These are phyloP conservation scores for Pseudogymnoascus destructans DNA, from an alignment of 2,329 filamentous ascomycete species.

Conservation along the genomic window DNA sequence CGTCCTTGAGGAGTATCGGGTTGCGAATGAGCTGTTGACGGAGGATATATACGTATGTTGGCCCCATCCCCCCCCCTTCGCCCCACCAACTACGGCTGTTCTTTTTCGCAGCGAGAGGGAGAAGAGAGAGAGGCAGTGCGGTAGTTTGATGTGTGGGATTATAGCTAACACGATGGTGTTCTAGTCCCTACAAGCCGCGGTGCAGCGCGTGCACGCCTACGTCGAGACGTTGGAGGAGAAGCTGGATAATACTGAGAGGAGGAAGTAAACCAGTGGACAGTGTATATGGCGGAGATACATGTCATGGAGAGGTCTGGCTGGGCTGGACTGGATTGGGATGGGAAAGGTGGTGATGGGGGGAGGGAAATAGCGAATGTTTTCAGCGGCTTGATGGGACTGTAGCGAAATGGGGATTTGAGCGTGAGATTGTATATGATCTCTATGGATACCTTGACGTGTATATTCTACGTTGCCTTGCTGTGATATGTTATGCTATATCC, in stretches of 20 bases:
- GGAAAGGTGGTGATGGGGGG: slow-evolving; percentile 1
- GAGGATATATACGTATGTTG: slow-evolving; percentile 91
- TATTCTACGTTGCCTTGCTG: neutral
- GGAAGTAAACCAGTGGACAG: slow-evolving; percentile 37
- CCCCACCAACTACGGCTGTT: no score
- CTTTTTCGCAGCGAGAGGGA: no score
- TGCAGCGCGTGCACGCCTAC: slow-evolving; percentile 75
- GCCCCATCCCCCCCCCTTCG: slow-evolving; percentile 29
- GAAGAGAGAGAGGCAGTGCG: no score
- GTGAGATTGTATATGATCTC: neutral
- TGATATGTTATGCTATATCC: neutral
- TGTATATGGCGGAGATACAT: neutral
- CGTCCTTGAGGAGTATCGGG: slow-evolving; percentile 82
- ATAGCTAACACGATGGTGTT: slow-evolving; percentile 10
- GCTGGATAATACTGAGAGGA: slow-evolving; percentile 55
- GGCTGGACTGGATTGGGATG: neutral
- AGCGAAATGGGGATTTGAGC: no score
- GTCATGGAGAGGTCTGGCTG: slow-evolving; percentile 6
- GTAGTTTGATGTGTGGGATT: slow-evolving; percentile 11
- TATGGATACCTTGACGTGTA: neutral
- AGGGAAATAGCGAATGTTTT: neutral
- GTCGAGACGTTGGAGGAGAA: slow-evolving; percentile 71
- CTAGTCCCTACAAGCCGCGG: slow-evolving; percentile 75
- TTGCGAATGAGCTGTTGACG: slow-evolving; percentile 82
- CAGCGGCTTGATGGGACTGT: neutral